Conservation (phyloP, 1,139 yeast genomes). For the Meyerozyma carpophila region DNA sequence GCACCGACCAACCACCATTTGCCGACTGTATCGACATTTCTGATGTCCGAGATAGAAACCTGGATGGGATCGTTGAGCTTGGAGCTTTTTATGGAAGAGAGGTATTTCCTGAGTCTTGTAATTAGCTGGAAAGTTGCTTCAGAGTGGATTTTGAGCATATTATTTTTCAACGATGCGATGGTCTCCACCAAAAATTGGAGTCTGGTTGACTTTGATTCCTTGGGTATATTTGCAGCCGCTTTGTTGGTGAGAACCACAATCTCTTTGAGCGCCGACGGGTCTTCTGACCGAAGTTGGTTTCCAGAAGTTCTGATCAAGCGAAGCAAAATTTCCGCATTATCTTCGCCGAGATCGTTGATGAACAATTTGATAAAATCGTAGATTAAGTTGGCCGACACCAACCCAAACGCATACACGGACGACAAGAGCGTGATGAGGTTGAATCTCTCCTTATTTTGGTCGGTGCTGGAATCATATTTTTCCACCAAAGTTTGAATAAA, state of each 20-base stretch:
- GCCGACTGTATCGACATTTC: slow-evolving; percentile 69
- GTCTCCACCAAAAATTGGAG: slow-evolving; percentile 82
- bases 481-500: slow-evolving; percentile 79
- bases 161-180: slow-evolving; percentile 78
- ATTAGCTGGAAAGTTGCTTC: slow-evolving; percentile 48
- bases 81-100: slow-evolving; percentile 46
- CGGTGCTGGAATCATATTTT: slow-evolving; percentile 39
- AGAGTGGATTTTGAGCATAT: slow-evolving; percentile 55
- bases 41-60: slow-evolving; percentile 79
- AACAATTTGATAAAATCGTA: slow-evolving; percentile 68
- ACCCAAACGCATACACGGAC: slow-evolving; percentile 70
- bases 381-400: slow-evolving; percentile 66
- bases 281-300: slow-evolving; percentile 81
- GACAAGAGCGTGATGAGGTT: slow-evolving; percentile 73
- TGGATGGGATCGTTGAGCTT: slow-evolving; percentile 69
- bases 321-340: slow-evolving; percentile 71
- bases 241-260: slow-evolving; percentile 59
- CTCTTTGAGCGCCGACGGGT: slow-evolving; percentile 79
- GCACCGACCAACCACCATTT: slow-evolving; percentile 99
- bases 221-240: slow-evolving; percentile 11
- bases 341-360: slow-evolving; percentile 56
- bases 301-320: slow-evolving; percentile 75
- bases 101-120: slow-evolving; percentile 60
- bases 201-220: slow-evolving; percentile 50
- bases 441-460: slow-evolving; percentile 50